phyloP scores from a whole-genome alignment of 306 rosid genomes.

The Fragaria ananassa region DNA sequence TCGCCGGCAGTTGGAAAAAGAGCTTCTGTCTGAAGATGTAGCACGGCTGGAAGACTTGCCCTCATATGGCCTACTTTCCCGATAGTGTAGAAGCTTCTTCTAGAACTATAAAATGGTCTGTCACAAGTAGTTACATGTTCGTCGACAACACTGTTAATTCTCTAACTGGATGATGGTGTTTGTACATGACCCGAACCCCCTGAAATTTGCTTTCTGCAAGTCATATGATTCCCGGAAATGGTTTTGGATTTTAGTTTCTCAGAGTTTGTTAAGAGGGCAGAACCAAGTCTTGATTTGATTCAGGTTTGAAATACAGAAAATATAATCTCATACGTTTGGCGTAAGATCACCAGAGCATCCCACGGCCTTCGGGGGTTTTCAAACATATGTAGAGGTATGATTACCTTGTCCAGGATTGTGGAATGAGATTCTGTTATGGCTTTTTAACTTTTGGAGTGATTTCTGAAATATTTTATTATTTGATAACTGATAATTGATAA shows the following conservation, averaged over 20 bases:
- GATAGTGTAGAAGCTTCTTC: conserved; percentile 36
- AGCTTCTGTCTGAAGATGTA: conserved; percentile 73
- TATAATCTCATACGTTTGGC: conserved; percentile 12
- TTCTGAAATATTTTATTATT: neutral
- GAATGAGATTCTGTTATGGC: conserved; percentile 3
- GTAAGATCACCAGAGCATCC: conserved; percentile 4
- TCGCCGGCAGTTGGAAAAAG: conserved; percentile 90
- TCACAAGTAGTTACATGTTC: conserved; percentile 24
- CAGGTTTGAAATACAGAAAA: conserved; percentile 34
- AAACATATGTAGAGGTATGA: conserved; percentile 25
- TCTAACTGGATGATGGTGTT: conserved; percentile 40
- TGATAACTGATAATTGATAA: neutral
- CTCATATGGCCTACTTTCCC: conserved; percentile 72
- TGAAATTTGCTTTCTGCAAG: conserved; percentile 29
- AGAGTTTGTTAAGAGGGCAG: conserved; percentile 28
- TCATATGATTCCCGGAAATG: conserved; percentile 33
- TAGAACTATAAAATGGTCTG: conserved; percentile 22
- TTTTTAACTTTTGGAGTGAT: conserved; percentile 8
- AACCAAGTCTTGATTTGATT: conserved; percentile 24
- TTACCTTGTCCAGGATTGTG: neutral
- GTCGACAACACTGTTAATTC: conserved; percentile 13
- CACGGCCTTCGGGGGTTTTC: conserved; percentile 16
- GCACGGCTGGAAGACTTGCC: conserved; percentile 82
- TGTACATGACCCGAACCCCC: conserved; percentile 47
- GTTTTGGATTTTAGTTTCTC: conserved; percentile 23